Evolutionary conservation across 106 monocot species (phyloP), one percentile per base, ranked within the genome.

Genomic region (Dendrobium chrysotoxum): DNA sequence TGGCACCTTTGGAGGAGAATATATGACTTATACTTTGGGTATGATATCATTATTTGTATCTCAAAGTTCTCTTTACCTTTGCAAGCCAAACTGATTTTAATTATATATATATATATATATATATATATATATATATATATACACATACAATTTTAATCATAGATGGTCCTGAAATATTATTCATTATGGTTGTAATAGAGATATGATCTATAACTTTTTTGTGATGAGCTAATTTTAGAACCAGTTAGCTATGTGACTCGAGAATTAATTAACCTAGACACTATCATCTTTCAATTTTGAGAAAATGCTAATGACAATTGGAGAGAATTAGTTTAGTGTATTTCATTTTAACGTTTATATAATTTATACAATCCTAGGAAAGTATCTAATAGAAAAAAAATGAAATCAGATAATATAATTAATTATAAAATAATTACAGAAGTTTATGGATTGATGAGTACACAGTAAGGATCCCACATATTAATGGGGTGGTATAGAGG

Each of bases 1-100:
- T 99, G 99, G 95, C 99, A 99, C 88, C 89, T 99, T 41, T 99
- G 99, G 95, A 89, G 83, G 76, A 73, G 99, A 84, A 91, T 99
- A 70, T 99, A 95, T 90, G 99, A 99, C 72, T 82, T 99, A 21
- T 99, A 95, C 81, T 17, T 95, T 54, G 93, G 91, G 98, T 99
- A 93, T 83, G 57, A 57, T 78, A 39, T 76, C 12, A 28, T 53
- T 28, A 67, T 79, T 35, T 4, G 8, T 31, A 68, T 68, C 30
- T 65, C 58, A 20, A 28, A 39, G 31, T 58, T 42, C 77, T 53
- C 7, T 77, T 65, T 38, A 75, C 1, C 73, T 76, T 47, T 76
- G 41, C 40, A 41, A 42, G 41, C 1, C 21, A 70, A 74, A 41
- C 20, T 20, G 42, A 42, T 40, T 74, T 74, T 42, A 30, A 28